Percentiles rank a stretch among this genome's conserved stretches.
These are phyloP conservation scores for Solanum verrucosum DNA, from an alignment of 257 asterid genomes.

Conservation along the genomic window DNA sequence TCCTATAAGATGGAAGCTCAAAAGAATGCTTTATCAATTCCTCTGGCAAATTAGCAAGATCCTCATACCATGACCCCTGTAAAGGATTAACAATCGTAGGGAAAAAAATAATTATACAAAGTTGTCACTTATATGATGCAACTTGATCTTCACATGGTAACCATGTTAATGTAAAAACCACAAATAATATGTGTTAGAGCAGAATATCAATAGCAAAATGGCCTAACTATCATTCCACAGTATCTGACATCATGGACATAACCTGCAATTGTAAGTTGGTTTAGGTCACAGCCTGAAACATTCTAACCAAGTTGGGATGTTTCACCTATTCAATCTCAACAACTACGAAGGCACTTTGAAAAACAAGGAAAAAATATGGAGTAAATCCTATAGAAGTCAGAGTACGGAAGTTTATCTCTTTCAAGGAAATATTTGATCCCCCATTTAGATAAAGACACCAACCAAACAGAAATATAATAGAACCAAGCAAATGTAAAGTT, in stretches of 20 bases:
- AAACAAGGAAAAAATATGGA: background rate
- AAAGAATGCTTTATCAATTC: conserved; percentile 30
- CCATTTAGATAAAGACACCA: background rate
- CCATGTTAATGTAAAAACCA: background rate
- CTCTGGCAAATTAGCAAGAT: conserved; percentile 28
- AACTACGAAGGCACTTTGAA: background rate
- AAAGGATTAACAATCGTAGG: conserved; percentile 7
- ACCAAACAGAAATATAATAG: background rate
- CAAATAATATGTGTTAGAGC: background rate
- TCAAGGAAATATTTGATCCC: background rate
- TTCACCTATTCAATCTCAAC: background rate
- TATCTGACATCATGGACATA: background rate
- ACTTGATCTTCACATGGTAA: background rate
- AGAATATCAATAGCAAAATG: background rate
- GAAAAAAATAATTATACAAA: background rate
- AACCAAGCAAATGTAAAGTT: background rate
- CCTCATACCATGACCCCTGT: conserved; percentile 37
- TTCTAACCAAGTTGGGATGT: background rate
- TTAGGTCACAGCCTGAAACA: background rate
- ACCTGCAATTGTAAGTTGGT: background rate
- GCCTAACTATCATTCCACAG: background rate
- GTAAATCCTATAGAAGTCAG: background rate
- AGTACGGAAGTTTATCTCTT: background rate
- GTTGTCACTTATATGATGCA: background rate
- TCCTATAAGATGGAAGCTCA: conserved; percentile 44